Evolutionary conservation across 2,329 filamentous ascomycete species (phyloP), one percentile per base, ranked within the genome.

Genomic region (Venturia carpophila): DNA sequence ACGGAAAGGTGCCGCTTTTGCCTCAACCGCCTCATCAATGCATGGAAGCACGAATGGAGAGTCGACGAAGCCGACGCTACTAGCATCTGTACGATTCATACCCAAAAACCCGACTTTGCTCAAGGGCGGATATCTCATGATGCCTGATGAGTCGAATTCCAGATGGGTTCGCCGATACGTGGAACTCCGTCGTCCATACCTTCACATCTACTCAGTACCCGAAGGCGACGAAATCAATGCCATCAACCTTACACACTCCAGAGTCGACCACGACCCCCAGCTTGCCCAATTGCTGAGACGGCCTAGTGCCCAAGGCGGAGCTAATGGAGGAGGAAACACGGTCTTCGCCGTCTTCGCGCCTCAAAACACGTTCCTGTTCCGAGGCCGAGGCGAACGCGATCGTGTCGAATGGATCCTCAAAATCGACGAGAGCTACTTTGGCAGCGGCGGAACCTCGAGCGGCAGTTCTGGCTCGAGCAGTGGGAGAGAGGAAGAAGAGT

Each of bases 371-470:
- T 99, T 92, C 84, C 81, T 99, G 49, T 97, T 99, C 75, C 91
- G 92, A 17, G 90, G 92, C 30, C 83, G 92, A 66, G 93, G 87
- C 71, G 93, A 97, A 78, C 84, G 87, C 61, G 92, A 97, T 75
- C 96, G 97, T 80, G 88, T 92, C 70, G 94, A 97, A 75, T 99
- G 94, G 94, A 96, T 99, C 70, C 84, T 95, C 75, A 88, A 89
- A 72, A 91, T 99, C 70, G 94, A 99, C 76, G 89, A 96, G 79
- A 90, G 88, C 69, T 87, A 83, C 74, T 85, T 86, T 71, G 19
- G 43, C 30, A 63, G 61, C 21, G 34, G 42, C 15, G 41, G 24
- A 21, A 52, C 30, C n/a, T 43, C 39, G n/a, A 49, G 42, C 30
- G 61, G 42, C 15, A 58, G 52, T 58, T 58, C 52, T 13, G 52